Base-by-base conservation (phyloP, 2,329 filamentous ascomycete genomes). In the Raffaelea deltoideospora region DNA sequence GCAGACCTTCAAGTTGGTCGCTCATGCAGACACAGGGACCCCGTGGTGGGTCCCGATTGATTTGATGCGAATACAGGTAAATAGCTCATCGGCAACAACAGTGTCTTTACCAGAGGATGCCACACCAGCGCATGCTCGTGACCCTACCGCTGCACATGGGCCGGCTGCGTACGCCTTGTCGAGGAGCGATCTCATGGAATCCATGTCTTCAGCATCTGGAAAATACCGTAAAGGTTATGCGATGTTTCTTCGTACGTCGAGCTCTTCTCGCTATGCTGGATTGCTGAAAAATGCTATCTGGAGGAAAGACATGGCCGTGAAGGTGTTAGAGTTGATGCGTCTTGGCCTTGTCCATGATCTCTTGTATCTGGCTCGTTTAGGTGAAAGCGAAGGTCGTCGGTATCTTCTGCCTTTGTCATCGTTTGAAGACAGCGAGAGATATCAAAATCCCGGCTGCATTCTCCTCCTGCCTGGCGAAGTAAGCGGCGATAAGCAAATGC, bases 1-100 rank as follows among this genome's bases (percentile, higher is more conserved):
- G 5, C 69, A 79, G 37, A 60, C 69, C 23, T 75, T 84, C 41
- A 63, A 65, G 21, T 48, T 74, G 2, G 56, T 74, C 11, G 49
- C 56, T 1, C 65, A 79, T 38, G 75, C 76, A 1, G 55, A 62
- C 10, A 71, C 67, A 0, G 49, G 53, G 0, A 46, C 56, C 3
- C 58, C 65, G 0, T 81, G 72, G 70, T 70, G 66, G 51, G 58
- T 74, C 14, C 76, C 76, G 0, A 23, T 41, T 10, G 41, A 37
- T 17, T 39, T 47, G 9, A 33, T 40, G 9, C 5, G 20, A 17
- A 9, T 10, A 26, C 3, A 15, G n/a, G 17, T 17, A 17, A 11
- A 7, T 20, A 10, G n/a, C 42, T 38, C 33, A 26, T 13, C 34
- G 31, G 7, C 42, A 13, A 11, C 9, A 8, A n/a, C 29, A 15